These are phyloP conservation scores for Epichloe gansuensis DNA, from an alignment of 2,329 filamentous ascomycete genomes.

Conservation along the genomic window DNA sequence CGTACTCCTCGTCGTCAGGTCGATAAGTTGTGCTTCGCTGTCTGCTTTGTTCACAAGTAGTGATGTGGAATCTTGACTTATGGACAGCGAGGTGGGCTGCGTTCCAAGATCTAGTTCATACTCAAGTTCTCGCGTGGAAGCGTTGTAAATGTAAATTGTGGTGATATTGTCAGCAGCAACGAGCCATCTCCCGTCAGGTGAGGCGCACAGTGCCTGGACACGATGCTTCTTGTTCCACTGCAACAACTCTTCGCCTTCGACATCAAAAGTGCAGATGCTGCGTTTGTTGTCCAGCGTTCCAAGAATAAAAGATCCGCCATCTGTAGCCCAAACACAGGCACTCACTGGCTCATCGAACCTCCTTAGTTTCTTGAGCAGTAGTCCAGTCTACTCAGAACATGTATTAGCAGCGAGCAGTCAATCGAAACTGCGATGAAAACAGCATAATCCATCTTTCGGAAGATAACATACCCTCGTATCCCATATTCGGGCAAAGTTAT, in stretches of 20 bases:
- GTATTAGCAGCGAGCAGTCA: background rate
- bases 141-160: constrained; percentile 72
- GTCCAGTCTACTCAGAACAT: constrained; percentile 40
- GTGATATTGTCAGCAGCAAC: constrained; percentile 62
- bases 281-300: constrained; percentile 57
- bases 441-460: background rate
- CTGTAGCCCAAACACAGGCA: constrained; percentile 76
- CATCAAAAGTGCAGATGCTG: constrained; percentile 59
- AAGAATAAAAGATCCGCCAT: constrained; percentile 66
- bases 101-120: constrained; percentile 55
- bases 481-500: constrained; percentile 65
- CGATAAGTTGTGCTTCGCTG: constrained; percentile 64
- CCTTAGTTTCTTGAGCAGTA: constrained; percentile 48
- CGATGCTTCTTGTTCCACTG: constrained; percentile 60
- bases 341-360: constrained; percentile 76
- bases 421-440: background rate
- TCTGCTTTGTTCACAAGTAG: constrained; percentile 73
- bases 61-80: constrained; percentile 68
- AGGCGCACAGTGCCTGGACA: constrained; percentile 75
- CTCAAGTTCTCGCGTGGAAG: constrained; percentile 58
- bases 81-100: constrained; percentile 64
- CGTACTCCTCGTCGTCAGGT: constrained; percentile 59
- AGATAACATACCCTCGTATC: constrained; percentile 45
- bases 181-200: constrained; percentile 64
- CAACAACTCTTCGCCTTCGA: constrained; percentile 46